Evolutionary conservation across 257 asterid species (phyloP), one percentile per base, ranked within the genome.

Genomic region (Mitragyna speciosa): DNA sequence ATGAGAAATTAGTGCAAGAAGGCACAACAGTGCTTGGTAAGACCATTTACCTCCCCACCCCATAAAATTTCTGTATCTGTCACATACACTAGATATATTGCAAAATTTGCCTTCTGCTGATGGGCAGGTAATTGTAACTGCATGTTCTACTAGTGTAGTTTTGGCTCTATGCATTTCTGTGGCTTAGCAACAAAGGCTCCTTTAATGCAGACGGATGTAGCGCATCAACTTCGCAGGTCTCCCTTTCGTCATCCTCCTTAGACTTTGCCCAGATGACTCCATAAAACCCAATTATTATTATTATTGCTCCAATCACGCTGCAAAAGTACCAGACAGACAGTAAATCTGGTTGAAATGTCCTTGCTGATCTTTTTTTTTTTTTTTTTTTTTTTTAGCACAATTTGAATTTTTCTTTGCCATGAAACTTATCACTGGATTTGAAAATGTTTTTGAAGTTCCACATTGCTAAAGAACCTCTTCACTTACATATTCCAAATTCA

Each of bases 251-350:
- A 43, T 43, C 31, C 63, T 84, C 85, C 74, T 63, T 70, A 24
- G 83, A 36, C 3, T 84, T 74, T 7, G 83, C 87, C 87, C 87
- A 81, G 2, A 84, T 74, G 61, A 84, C 87, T 7, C 79, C 72
- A 52, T 84, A 84, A 75, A 84, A 79, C 30, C 87, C 87, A 45
- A 36, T 43, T 3, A 82, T 36, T 48, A 76, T 76, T 6, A 78
- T 14, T 19, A 76, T 36, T 41, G 81, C 79, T 65, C 87, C 85
- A 6, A 84, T 36, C 61, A 84, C 61, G 52, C 85, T 84, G 76
- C 81, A 70, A 65, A 31, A 52, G 19, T 24, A 24, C 6, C 3
- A 14, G 4, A 66, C 16, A 66, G 15, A 4, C 6, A 36, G 15
- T 67, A 5, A 19, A 28, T 0, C 12, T 68, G 49, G 36, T 68